Evolutionary conservation across 306 rosid species (phyloP).

Genomic region (Dryas octopetala): DNA sequence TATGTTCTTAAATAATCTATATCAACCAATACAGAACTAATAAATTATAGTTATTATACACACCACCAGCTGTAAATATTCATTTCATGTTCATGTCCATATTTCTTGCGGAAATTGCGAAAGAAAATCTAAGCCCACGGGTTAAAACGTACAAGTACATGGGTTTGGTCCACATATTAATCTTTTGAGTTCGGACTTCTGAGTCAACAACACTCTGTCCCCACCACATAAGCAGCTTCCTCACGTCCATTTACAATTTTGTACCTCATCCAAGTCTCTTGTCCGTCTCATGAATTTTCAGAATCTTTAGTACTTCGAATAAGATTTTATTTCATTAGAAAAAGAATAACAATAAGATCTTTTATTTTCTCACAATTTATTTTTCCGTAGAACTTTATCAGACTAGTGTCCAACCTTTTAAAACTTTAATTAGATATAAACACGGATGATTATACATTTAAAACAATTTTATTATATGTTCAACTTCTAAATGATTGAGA

Average conservation of each 20-base stretch:
- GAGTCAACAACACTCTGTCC: neutral
- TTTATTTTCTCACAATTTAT: too few relatives aligned
- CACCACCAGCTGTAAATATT: too few relatives aligned
- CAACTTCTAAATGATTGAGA: too few relatives aligned
- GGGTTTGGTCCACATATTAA: neutral
- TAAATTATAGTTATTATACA: too few relatives aligned
- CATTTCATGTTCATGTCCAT: neutral
- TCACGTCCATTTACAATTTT: slow-evolving; percentile 20
- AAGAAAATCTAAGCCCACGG: neutral
- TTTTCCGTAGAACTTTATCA: neutral
- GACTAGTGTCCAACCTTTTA: too few relatives aligned
- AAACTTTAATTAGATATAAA: too few relatives aligned
- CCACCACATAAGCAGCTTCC: slow-evolving; percentile 8
- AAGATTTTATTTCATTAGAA: too few relatives aligned
- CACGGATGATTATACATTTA: too few relatives aligned
- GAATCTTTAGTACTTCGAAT: neutral
- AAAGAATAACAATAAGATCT: too few relatives aligned
- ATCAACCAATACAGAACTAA: too few relatives aligned
- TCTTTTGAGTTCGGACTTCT: slow-evolving; percentile 3
- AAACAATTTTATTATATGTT: too few relatives aligned
- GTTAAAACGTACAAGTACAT: neutral
- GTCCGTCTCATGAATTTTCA: neutral
- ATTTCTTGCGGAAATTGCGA: neutral
- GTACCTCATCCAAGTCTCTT: slow-evolving; percentile 17
- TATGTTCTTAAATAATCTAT: too few relatives aligned